Conservation (phyloP, 208 protist genomes). For the Trypanosoma melophagium region DNA sequence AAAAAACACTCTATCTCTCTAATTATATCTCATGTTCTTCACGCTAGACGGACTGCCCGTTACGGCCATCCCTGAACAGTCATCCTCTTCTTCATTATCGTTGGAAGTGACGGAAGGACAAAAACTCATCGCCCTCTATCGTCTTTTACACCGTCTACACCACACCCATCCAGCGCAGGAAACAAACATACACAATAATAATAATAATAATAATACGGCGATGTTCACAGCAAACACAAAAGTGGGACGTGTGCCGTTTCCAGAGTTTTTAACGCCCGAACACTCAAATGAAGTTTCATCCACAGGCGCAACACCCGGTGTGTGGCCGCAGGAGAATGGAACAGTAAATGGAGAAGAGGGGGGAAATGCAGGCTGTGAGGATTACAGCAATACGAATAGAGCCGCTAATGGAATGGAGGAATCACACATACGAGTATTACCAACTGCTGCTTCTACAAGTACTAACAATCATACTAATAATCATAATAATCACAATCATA, state of each 20-base stretch:
- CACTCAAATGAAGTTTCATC: not conserved
- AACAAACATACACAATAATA: too few relatives aligned
- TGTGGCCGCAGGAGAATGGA: too few relatives aligned
- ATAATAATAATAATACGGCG: too few relatives aligned
- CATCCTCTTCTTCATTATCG: too few relatives aligned
- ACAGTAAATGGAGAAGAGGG: not conserved
- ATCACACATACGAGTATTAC: conserved; percentile 1
- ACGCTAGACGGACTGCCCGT: conserved; percentile 26
- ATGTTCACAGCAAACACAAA: too few relatives aligned
- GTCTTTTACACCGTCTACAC: conserved; percentile 67
- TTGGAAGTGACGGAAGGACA: conserved; percentile 35
- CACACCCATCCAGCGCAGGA: conserved; percentile 21
- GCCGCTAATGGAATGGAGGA: conserved; percentile 28
- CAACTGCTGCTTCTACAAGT: too few relatives aligned
- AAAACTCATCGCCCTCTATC: conserved; percentile 60
- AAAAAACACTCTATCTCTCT: too few relatives aligned
- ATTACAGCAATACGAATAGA: conserved; percentile 22
- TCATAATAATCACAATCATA: too few relatives aligned
- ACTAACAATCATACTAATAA: too few relatives aligned
- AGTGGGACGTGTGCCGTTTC: not conserved
- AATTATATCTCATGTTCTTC: too few relatives aligned
- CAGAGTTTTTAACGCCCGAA: not conserved
- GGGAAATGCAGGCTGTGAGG: not conserved
- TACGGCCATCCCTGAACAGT: not conserved
- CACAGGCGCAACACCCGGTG: too few relatives aligned